Evolutionary conservation across 352 stramenopile genomes (phyloP), one percentile per base, ranked within the genome.

Genomic region (Phytophthora litchii): DNA sequence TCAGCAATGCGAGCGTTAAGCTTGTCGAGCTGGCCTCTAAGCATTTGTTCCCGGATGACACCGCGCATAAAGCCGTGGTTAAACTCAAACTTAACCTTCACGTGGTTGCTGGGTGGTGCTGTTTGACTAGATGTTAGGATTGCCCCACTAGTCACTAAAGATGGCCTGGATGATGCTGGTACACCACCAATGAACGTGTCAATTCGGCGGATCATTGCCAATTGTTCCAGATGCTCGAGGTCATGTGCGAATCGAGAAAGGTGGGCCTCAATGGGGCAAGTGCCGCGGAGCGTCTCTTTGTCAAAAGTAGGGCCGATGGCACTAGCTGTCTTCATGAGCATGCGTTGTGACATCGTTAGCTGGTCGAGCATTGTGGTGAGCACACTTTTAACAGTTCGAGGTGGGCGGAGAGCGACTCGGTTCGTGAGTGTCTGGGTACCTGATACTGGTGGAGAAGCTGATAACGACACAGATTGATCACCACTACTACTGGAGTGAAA

Each of bases 271-370:
- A 95, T 94, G 3, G 83, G 86, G 23, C 81, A 89, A 36, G 85
- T 68, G 10, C 66, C 77, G 11, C 82, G 78, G 16, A 95, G 67
- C 10, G 84, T 67, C 31, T 93, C 82, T 38, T 87, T 72, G 45
- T 95, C 86, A 66, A 95, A 95, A 6, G 75, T 59, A 4, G 79
- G 66, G 6, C 83, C 86, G 23, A 95, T 88, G 17, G 89, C 79
- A 43, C 84, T 95, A 7, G 86, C 86, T 10, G 86, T 95, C 59
- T 95, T 95, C 75, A 95, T 83, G 12, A 95, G 69, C 81, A 94
- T 93, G 23, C 80, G 77, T 57, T 95, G 86, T 6, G 83, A 93
- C 1, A 92, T 80, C 1, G 81, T 91, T 16, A 95, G 70, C 45
- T 92, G 83, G 37, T 95, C 86, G 3, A 95, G 66, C 67, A 92